Evolutionary conservation across 768 basidiomycete species (phyloP), one percentile per base, ranked within the genome.

Genomic region (Clathrus columnatus): DNA sequence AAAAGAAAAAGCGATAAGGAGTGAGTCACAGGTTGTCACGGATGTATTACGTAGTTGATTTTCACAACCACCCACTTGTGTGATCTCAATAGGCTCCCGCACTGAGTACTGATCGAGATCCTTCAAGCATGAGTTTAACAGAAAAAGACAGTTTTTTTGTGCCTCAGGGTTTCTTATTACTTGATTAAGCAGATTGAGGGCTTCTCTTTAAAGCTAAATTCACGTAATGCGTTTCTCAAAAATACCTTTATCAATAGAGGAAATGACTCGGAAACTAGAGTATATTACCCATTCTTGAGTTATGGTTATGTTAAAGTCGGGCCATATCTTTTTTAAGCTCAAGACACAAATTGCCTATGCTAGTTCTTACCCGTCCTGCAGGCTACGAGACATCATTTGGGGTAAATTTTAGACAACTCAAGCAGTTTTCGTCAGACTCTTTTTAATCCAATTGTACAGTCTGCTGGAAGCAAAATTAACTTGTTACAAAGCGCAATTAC

Each of bases 211-310:
- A 28, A 14, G 44, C 27, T 49, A 20, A 50, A 10, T 11, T n/a
- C 26, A 29, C 44, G 14, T 32, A 24, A 1, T n/a, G 18, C 45
- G 14, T 7, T 43, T 41, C 7, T 41, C 27, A 14, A 21, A 4
- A 53, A 27, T 17, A 24, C n/a, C 27, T n/a, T 36, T 36, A 45
- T 17, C 18, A 18, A 20, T 65, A 93, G 91, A 92, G 83, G 94
- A 97, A 81, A 96, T 98, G 94, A 85, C 90, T 60, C 80, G 92
- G 71, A n/a, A n/a, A n/a, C n/a, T n/a, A n/a, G n/a, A 97, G 92
- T 91, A 68, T 75, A 86, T 44, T n/a, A 51, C 43, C 28, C 23
- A 48, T 50, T 4, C 18, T n/a, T 26, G 50, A 16, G 24, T 24
- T 5, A 44, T 14, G 26, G 1, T 26, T 41, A 18, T 54, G 61